Conservation (phyloP, 345 rosid genomes). For the Brassica carinata region DNA sequence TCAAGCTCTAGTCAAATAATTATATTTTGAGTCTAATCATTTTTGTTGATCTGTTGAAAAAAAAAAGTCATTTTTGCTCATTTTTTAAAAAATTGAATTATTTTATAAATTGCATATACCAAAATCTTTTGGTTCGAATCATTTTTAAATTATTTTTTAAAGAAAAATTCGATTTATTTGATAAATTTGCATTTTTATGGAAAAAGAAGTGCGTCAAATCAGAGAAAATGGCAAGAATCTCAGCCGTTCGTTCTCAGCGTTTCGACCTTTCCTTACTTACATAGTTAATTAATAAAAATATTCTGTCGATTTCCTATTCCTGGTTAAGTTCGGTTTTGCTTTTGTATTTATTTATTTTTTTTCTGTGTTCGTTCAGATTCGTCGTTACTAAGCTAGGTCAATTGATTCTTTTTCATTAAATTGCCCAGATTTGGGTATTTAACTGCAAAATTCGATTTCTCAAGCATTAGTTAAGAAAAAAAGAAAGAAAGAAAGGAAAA, state of each 20-base stretch:
- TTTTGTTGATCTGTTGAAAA: background rate
- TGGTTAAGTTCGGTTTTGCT: slow-evolving; percentile 39
- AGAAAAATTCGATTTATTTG: too few species aligned
- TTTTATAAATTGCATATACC: background rate
- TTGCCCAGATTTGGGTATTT: slow-evolving; percentile 40
- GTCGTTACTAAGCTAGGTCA: slow-evolving; percentile 35
- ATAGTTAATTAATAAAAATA: background rate
- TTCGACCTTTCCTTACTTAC: slow-evolving; percentile 24
- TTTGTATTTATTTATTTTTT: background rate
- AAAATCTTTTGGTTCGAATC: background rate
- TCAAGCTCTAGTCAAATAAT: background rate
- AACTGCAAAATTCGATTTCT: slow-evolving; percentile 34
- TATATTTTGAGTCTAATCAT: background rate
- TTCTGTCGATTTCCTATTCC: background rate
- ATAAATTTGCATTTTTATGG: background rate
- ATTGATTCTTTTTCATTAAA: slow-evolving; percentile 25
- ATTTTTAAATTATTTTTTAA: background rate
- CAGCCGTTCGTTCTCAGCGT: slow-evolving; percentile 34
- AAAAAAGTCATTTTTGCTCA: too few species aligned
- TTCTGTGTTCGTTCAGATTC: slow-evolving; percentile 16
- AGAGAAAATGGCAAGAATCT: slow-evolving; percentile 25
- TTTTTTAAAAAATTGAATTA: too few species aligned
- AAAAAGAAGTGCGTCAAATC: slow-evolving; percentile 4
- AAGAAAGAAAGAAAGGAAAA: background rate
- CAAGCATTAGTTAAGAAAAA: slow-evolving; percentile 4